Conservation (phyloP, 768 basidiomycete species). For the Clathrus columnatus region DNA sequence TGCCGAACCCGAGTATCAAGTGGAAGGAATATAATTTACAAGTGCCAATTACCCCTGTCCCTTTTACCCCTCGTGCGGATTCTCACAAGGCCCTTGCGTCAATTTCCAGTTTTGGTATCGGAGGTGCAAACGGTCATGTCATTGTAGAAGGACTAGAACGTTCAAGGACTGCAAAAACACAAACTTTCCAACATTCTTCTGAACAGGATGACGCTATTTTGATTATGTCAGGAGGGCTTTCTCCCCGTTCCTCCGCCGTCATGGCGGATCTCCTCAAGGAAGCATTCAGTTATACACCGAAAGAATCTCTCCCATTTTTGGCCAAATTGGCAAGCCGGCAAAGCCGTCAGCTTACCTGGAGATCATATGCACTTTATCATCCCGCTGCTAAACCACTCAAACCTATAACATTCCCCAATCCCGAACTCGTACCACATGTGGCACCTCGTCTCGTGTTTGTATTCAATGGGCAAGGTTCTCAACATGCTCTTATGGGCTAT, state of each 20-base stretch:
- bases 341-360: slow-evolving; percentile 13
- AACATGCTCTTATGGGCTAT: slow-evolving; percentile 30
- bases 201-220: slow-evolving; percentile 19
- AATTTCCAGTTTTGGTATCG: slow-evolving; percentile 35
- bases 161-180: slow-evolving; percentile 16
- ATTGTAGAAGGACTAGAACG: slow-evolving; percentile 25
- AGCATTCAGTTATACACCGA: background rate
- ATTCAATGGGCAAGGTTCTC: slow-evolving; percentile 33
- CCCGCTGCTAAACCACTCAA: background rate
- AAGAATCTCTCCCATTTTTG: background rate
- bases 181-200: background rate
- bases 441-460: slow-evolving; percentile 27
- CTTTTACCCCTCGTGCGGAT: slow-evolving; percentile 17
- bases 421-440: slow-evolving; percentile 20
- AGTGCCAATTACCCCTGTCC: slow-evolving; percentile 24
- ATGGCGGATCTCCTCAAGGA: slow-evolving; percentile 2
- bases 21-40: slow-evolving; percentile 31
- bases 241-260: slow-evolving; percentile 22
- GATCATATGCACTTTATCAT: slow-evolving; percentile 10
- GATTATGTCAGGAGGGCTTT: slow-evolving; percentile 29
- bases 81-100: slow-evolving; percentile 27
- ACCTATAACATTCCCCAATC: slow-evolving; percentile 17
- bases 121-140: slow-evolving; percentile 36
- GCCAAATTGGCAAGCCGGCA: slow-evolving; percentile 8
- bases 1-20: slow-evolving; percentile 28